Evolutionary conservation across 495 filamentous ascomycete species (phyloP).

Genomic region (Penicillium roqueforti): DNA sequence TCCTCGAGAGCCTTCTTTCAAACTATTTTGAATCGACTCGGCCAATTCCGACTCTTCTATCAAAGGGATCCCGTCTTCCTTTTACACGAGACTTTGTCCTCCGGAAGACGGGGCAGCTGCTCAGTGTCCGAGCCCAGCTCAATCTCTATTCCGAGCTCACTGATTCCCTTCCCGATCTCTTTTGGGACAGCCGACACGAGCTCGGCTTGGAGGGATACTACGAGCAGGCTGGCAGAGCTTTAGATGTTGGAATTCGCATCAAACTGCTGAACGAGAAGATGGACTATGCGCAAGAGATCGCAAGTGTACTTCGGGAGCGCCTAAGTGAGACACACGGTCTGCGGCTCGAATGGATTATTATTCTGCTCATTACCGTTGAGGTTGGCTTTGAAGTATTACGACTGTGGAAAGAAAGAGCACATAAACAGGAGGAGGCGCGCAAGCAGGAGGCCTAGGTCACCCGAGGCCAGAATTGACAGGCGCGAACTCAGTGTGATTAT

Average conservation of each 20-base stretch:
- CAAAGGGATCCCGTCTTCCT: slow-evolving; percentile 58
- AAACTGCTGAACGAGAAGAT: slow-evolving; percentile 92
- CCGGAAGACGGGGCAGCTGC: slow-evolving; percentile 89
- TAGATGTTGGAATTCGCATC: slow-evolving; percentile 92
- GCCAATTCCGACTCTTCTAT: slow-evolving; percentile 70
- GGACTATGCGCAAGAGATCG: slow-evolving; percentile 96
- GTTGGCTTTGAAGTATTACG: slow-evolving; percentile 66
- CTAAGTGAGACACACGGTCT: slow-evolving; percentile 86
- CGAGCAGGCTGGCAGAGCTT: slow-evolving; percentile 80
- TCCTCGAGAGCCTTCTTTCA: slow-evolving; percentile 77
- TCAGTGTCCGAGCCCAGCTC: slow-evolving; percentile 83
- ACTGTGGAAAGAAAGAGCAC: slow-evolving; percentile 53
- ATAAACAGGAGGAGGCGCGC: slow-evolving; percentile 39
- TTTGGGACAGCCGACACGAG: slow-evolving; percentile 91
- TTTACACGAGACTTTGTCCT: slow-evolving; percentile 77
- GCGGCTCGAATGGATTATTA: slow-evolving; percentile 95
- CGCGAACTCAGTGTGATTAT: neutral
- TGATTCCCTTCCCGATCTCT: slow-evolving; percentile 89
- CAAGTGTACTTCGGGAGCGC: slow-evolving; percentile 79
- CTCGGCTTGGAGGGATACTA: slow-evolving; percentile 89
- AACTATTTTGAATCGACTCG: slow-evolving; percentile 82
- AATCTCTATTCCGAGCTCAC: slow-evolving; percentile 98
- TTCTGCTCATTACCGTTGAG: slow-evolving; percentile 87
- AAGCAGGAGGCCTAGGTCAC: slow-evolving; percentile 20
- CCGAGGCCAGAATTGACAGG: neutral